Conservation (phyloP, 306 rosid genomes). For the Quercus mongolica region DNA sequence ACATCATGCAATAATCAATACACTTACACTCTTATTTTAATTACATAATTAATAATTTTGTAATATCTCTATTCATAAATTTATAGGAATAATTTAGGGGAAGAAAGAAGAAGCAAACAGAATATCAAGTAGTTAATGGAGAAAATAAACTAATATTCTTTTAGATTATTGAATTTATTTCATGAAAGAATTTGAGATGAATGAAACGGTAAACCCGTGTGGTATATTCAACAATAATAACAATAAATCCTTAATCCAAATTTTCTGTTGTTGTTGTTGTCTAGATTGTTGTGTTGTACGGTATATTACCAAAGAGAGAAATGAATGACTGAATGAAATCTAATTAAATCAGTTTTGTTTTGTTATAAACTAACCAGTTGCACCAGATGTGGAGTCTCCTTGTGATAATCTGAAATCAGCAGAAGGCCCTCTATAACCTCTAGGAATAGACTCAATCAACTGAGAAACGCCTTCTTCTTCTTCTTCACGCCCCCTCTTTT, state of each 20-base stretch:
- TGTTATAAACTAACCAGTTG: slow-evolving; percentile 6
- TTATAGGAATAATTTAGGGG: not conserved
- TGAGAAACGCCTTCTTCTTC: slow-evolving; percentile 25
- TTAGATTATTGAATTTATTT: not conserved
- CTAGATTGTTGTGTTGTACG: not conserved
- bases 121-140: not conserved
- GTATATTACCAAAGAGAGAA: not conserved
- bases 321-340: not conserved
- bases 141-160: not conserved
- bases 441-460: slow-evolving; percentile 17
- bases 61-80: not conserved
- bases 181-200: not conserved
- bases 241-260: too few relatives aligned
- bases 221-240: too few relatives aligned
- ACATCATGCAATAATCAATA: slow-evolving; percentile 21
- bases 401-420: slow-evolving; percentile 29
- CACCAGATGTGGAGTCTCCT: slow-evolving; percentile 46
- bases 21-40: too few relatives aligned
- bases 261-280: too few relatives aligned
- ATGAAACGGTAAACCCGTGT: not conserved
- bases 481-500: slow-evolving; percentile 67
- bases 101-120: too few relatives aligned
- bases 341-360: not conserved
- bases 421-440: slow-evolving; percentile 25
- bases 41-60: not conserved